Evolutionary conservation across 495 filamentous ascomycete species (phyloP), one percentile per base, ranked within the genome.

Genomic region (Lepidopterella palustris): DNA sequence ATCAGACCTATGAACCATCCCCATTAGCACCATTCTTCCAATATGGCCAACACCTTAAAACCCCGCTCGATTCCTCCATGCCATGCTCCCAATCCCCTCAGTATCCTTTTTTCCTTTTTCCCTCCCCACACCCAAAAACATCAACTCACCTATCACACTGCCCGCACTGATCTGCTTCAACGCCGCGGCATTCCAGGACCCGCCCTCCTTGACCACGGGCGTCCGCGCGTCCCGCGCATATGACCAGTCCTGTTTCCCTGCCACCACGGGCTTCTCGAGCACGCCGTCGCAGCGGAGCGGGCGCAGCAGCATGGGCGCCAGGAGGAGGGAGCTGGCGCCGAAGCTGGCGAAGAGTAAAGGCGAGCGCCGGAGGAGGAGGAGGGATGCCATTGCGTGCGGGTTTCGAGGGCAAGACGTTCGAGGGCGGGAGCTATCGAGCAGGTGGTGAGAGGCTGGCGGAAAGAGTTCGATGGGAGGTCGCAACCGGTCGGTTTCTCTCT

Each of bases 121-220:
- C n/a, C n/a, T n/a, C n/a, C n/a, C n/a, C n/a, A n/a, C n/a, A n/a
- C n/a, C n/a, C n/a, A n/a, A n/a, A n/a, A n/a, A n/a, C n/a, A n/a
- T n/a, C n/a, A 26, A 65, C 72, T 15, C 70, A 81, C 82, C 87
- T 29, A 85, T 63, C 13, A 90, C 74, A 65, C 85, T 87, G 0
- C 88, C 88, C 57, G 82, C 66, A 57, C 84, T 87, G 54, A 90
- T 74, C 76, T 91, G 85, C 59, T 78, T 81, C 68, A 89, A 74
- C 11, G 79, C 78, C 26, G 77, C 73, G 0, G 82, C 70, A 58
- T 79, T 78, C 47, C 79, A 61, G 4, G n/a, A n/a, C n/a, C 24
- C n/a, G 10, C 60, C 58, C 23, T 57, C 28, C 40, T 48, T 57
- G 11, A 64, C 18, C 2, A 71, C 60, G 2, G 70, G 69, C 48